Base-by-base conservation (phyloP, 768 basidiomycete species). In the Lyophyllum atratum region DNA sequence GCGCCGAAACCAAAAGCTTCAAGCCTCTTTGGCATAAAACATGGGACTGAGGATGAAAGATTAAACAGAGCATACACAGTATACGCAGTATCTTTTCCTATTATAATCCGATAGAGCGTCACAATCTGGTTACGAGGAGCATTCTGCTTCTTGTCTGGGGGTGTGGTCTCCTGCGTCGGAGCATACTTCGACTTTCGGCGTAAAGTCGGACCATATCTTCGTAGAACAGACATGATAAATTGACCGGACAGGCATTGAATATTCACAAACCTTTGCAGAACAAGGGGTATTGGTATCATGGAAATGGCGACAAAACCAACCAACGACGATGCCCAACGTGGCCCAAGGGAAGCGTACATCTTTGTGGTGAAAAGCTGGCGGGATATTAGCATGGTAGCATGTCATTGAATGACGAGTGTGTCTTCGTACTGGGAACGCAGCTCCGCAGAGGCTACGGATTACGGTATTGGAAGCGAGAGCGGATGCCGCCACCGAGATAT, bases 271-370 rank as follows among this genome's bases (percentile, higher is more conserved):
- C 65, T 79, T 51, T 70, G 59, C 8, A 84, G 66, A 28, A 81
- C 59, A 46, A 84, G 77, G 9, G 83, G 83, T 29, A 80, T 80
- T 0, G 85, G 85, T 2, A 79, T 70, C 79, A 86, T 72, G 8
- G 66, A 55, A 15, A 84, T 62, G 1, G 85, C 81, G 39, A 84
- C 63, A 58, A 77, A 78, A 0, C 82, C 85, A 3, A 86, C 64
- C 10, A 87, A 58, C 10, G 85, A 76, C 8, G 85, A 85, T 22
- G 85, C 85, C 85, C 84, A 86, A 40, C 71, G 71, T 0, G 84
- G 75, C 49, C 78, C 77, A 4, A 87, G 71, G 17, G 66, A 69
- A 0, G 67, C 61, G 56, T 82, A 86, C 81, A 86, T 82, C 58
- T 82, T 75, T n/a, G 74, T 69, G 2, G 80, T 80, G 61, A 86